Evolutionary conservation across 2,329 filamentous ascomycete species (phyloP).

Genomic region (Fusarium miscanthi): DNA sequence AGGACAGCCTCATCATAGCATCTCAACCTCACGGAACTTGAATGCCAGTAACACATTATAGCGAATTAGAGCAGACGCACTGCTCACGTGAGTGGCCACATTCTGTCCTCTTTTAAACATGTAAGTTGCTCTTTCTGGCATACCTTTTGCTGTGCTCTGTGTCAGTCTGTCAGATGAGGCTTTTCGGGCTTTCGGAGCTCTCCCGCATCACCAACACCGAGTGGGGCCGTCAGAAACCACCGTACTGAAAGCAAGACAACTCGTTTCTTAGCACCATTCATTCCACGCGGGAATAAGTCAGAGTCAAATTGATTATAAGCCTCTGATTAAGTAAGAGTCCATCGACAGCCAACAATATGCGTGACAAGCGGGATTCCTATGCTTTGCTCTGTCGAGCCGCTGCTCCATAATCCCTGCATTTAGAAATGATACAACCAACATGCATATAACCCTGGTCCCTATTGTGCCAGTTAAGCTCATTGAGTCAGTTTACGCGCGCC

Average conservation of each 20-base stretch:
- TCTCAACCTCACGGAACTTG: not conserved
- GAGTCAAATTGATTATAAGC: rapidly evolving
- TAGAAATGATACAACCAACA: not conserved
- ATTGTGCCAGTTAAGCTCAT: not conserved
- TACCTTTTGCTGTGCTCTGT: not conserved
- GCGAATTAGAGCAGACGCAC: not conserved
- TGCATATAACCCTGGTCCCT: not conserved
- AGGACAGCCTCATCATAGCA: not conserved
- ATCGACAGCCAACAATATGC: not conserved
- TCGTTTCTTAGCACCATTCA: not conserved
- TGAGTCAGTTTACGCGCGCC: not conserved
- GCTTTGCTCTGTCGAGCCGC: not conserved
- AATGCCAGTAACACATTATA: not conserved
- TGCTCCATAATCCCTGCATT: not conserved
- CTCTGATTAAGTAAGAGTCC: not conserved
- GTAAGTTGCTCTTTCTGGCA: not conserved
- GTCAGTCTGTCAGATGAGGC: not conserved
- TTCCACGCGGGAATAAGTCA: rapidly evolving
- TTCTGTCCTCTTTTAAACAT: not conserved
- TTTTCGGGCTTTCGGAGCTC: not conserved
- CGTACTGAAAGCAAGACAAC: rapidly evolving
- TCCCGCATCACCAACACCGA: not conserved
- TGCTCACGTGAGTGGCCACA: not conserved
- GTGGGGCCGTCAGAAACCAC: not conserved
- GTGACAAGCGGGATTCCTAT: not conserved